These are phyloP conservation scores for Lenwebbia sp. DNA, from an alignment of 345 rosid species.

Conservation along the genomic window DNA sequence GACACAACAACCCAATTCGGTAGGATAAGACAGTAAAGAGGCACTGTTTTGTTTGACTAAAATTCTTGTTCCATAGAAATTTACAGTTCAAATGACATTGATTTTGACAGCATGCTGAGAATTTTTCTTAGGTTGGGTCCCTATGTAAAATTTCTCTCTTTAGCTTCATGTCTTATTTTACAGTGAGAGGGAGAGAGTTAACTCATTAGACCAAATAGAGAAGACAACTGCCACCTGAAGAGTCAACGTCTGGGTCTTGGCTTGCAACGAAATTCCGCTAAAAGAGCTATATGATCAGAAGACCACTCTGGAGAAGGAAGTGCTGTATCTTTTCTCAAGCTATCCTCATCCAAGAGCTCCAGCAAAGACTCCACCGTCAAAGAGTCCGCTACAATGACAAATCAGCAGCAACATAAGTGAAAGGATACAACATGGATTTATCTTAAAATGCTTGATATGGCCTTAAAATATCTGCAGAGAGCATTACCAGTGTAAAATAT, in stretches of 20 bases:
- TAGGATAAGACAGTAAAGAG: not conserved
- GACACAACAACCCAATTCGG: not conserved
- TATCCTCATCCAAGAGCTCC: constrained; percentile 97
- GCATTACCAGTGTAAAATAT: constrained; percentile 85
- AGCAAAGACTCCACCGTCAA: constrained; percentile 82
- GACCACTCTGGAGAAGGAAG: constrained; percentile 99
- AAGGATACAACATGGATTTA: not conserved
- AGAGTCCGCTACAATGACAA: constrained; percentile 64
- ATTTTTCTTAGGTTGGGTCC: not conserved
- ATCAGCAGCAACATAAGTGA: not conserved
- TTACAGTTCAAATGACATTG: not conserved
- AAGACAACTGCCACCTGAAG: constrained; percentile 12
- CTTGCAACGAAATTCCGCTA: constrained; percentile 93
- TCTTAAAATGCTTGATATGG: not conserved
- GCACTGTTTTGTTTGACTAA: not conserved
- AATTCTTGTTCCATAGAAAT: not conserved
- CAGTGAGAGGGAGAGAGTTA: not conserved
- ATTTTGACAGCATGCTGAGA: not conserved
- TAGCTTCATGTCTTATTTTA: not conserved
- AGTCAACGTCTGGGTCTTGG: constrained; percentile 85
- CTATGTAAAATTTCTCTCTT: not conserved
- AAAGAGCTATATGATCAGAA: constrained; percentile 91
- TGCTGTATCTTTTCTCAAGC: constrained; percentile 96
- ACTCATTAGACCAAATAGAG: not conserved
- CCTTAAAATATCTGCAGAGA: not conserved